Conservation (phyloP, 2,329 filamentous ascomycete species). For the Penicillium vulpinum region DNA sequence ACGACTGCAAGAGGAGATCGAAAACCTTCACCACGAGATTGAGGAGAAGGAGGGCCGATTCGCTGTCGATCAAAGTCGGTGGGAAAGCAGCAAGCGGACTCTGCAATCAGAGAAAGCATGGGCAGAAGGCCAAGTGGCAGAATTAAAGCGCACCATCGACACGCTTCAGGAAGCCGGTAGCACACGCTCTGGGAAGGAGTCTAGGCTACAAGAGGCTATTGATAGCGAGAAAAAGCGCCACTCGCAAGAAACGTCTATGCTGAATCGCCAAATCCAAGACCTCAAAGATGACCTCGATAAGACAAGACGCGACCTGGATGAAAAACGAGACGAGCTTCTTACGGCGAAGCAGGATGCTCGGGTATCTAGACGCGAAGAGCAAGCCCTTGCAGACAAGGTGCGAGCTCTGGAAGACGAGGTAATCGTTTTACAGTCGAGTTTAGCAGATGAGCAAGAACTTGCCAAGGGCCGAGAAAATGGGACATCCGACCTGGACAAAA, state of each 20-base stretch:
- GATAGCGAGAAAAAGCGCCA: conserved; percentile 72
- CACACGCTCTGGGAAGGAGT: conserved; percentile 66
- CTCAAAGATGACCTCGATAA: conserved; percentile 70
- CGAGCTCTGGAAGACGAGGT: conserved; percentile 73
- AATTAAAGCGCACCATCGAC: conserved; percentile 70
- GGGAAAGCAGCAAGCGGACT: conserved; percentile 66
- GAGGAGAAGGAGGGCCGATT: conserved; percentile 70
- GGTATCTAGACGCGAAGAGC: conserved; percentile 64
- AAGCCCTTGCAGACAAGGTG: conserved; percentile 63
- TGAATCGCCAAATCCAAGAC: conserved; percentile 72
- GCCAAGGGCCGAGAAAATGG: conserved; percentile 59
- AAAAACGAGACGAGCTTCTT: conserved; percentile 66
- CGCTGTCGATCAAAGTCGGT: conserved; percentile 70
- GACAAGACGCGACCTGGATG: conserved; percentile 65
- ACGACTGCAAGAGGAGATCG: conserved; percentile 57
- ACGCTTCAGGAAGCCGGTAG: conserved; percentile 68
- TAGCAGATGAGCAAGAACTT: conserved; percentile 66
- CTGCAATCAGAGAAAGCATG: conserved; percentile 66
- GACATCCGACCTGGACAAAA: conserved; percentile 59
- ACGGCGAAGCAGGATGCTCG: conserved; percentile 68
- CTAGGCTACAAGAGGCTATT: conserved; percentile 65
- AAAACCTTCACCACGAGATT: conserved; percentile 63
- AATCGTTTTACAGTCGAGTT: conserved; percentile 66
- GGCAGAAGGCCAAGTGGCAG: conserved; percentile 66
- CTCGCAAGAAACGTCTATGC: conserved; percentile 66